Evolutionary conservation across 78 protist species (phyloP).

Genomic region (Protostelium mycophagum): DNA sequence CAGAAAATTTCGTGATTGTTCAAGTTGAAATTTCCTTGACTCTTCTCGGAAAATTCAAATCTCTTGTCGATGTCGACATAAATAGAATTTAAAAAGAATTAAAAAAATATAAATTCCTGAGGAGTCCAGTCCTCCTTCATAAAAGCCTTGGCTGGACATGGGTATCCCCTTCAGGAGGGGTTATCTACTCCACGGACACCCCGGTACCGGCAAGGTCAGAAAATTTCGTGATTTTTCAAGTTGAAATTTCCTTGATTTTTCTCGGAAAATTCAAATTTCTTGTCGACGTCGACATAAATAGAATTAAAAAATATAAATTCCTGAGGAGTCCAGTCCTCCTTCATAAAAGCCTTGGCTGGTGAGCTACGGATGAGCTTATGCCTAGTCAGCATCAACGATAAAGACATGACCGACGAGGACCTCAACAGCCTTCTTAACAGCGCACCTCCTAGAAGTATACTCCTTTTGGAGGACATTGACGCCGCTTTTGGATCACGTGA

Average conservation of each 20-base stretch:
- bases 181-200: constrained; percentile 90
- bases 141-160: constrained; percentile 57
- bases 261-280: too few relatives aligned
- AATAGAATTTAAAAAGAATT: too few relatives aligned
- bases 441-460: constrained; percentile 62
- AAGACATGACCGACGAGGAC: constrained; percentile 43
- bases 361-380: constrained; percentile 66
- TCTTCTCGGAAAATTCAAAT: too few relatives aligned
- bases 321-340: constrained; percentile 8
- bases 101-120: too few relatives aligned
- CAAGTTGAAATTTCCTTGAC: background rate
- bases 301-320: background rate
- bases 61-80: too few relatives aligned
- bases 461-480: constrained; percentile 89
- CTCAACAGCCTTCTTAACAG: constrained; percentile 34
- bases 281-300: too few relatives aligned
- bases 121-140: constrained; percentile 31
- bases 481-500: constrained; percentile 62
- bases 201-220: constrained; percentile 89
- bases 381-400: constrained; percentile 38
- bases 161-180: constrained; percentile 95
- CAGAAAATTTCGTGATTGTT: background rate
- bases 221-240: background rate
- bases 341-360: constrained; percentile 77
- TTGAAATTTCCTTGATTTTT: background rate